Percentiles rank a stretch among this genome's conserved stretches.
Evolutionary conservation across 129 eudicot genomes (phyloP).

Genomic region (Chrysanthemum lavandulifolium): DNA sequence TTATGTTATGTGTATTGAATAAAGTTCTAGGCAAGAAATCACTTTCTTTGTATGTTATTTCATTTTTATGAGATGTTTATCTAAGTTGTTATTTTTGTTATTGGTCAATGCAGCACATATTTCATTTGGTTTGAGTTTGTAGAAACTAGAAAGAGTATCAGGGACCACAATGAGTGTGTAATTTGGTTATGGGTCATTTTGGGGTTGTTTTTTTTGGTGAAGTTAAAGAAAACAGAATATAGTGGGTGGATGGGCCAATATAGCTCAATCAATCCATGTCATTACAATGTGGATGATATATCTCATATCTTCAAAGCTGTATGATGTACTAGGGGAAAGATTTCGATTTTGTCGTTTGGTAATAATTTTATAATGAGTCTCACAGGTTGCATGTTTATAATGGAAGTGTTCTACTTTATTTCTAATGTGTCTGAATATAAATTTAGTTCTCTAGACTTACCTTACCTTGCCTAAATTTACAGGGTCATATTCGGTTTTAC

Average conservation of each 20-base stretch:
- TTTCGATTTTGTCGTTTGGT: not conserved
- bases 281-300: not conserved
- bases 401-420: too few species aligned
- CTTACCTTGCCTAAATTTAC: too few species aligned
- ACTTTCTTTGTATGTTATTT: slow-evolving; percentile 27
- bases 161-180: not conserved
- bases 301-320: not conserved
- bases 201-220: slow-evolving; percentile 22
- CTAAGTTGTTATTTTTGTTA: slow-evolving; percentile 10
- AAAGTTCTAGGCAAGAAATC: slow-evolving; percentile 19
- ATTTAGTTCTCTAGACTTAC: too few species aligned
- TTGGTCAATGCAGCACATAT: slow-evolving; percentile 6
- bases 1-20: slow-evolving; percentile 8
- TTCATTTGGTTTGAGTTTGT: not conserved
- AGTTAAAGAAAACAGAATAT: slow-evolving; percentile 31
- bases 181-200: slow-evolving; percentile 3
- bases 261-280: slow-evolving; percentile 26
- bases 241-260: slow-evolving; percentile 23
- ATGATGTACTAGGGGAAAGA: not conserved
- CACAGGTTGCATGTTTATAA: not conserved
- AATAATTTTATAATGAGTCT: not conserved
- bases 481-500: too few species aligned
- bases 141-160: not conserved
- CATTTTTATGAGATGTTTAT: not conserved
- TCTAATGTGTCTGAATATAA: too few species aligned